Evolutionary conservation across 2,329 filamentous ascomycete species (phyloP).

Genomic region (Sarocladiaceae sp.): DNA sequence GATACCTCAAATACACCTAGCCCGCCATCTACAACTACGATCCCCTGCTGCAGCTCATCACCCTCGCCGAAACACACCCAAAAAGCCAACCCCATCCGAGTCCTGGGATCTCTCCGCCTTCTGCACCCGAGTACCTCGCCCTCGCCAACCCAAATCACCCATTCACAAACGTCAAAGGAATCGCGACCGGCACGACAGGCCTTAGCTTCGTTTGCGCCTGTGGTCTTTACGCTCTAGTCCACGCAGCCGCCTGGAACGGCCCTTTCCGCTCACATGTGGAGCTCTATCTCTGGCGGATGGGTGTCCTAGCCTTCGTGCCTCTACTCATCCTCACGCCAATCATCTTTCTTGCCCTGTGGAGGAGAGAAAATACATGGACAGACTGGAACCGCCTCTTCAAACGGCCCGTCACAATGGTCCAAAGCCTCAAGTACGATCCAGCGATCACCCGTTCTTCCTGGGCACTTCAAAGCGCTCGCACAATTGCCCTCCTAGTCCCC

Average conservation of each 20-base stretch:
- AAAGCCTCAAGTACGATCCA: too few relatives aligned
- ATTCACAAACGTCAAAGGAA: not conserved
- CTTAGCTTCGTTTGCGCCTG: not conserved
- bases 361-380: not conserved
- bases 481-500: not conserved
- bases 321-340: not conserved
- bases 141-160: constrained; percentile 1
- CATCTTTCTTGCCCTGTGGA: not conserved
- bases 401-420: too few relatives aligned
- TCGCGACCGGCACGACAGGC: not conserved
- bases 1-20: not conserved
- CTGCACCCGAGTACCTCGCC: not conserved
- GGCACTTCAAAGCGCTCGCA: too few relatives aligned
- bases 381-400: too few relatives aligned
- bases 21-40: not conserved
- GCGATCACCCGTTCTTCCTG: too few relatives aligned
- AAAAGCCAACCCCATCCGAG: not conserved
- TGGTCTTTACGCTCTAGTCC: not conserved
- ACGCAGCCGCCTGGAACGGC: not conserved
- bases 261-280: not conserved
- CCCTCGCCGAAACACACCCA: not conserved
- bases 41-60: not conserved
- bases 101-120: not conserved
- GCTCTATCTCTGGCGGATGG: not conserved
- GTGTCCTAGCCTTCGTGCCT: constrained; percentile 1